Evolutionary conservation across 257 asterid genomes (phyloP).

Genomic region (Gardenia jasminoides): DNA sequence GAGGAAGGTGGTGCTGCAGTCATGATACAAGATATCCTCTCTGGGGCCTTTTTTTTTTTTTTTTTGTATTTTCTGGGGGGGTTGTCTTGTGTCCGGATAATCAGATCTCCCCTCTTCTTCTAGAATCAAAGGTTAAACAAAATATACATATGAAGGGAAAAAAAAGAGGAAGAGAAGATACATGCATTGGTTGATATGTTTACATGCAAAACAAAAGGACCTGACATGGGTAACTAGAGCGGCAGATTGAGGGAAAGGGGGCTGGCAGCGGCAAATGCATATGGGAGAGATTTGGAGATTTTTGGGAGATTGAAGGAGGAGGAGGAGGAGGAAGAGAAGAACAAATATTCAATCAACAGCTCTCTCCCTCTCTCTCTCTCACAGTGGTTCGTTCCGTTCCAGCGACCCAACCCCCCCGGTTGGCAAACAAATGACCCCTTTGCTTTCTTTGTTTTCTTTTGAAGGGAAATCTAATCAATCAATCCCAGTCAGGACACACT

Average conservation of each 20-base stretch:
- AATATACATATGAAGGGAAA: neutral
- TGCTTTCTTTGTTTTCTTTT: too few relatives aligned
- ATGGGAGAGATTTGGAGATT: slow-evolving; percentile 19
- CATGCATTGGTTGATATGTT: slow-evolving; percentile 12
- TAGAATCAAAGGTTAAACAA: neutral
- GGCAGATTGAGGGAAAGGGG: slow-evolving; percentile 24
- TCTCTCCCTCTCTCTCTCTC: neutral
- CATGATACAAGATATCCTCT: neutral
- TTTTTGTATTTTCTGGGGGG: too few relatives aligned
- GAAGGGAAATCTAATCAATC: too few relatives aligned
- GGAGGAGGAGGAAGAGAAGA: too few relatives aligned
- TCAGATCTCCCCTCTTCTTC: neutral
- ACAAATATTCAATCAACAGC: too few relatives aligned
- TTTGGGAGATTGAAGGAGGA: too few relatives aligned
- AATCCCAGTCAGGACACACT: too few relatives aligned
- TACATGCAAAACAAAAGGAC: slow-evolving; percentile 19
- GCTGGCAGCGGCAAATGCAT: slow-evolving; percentile 23
- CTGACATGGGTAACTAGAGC: neutral
- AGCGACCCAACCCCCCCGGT: too few relatives aligned
- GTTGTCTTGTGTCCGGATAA: neutral
- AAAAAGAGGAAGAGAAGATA: neutral
- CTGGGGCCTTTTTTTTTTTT: neutral
- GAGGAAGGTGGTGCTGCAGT: slow-evolving; percentile 9
- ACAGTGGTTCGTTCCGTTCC: too few relatives aligned
- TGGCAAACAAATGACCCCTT: too few relatives aligned